phyloP scores from a whole-genome alignment of 805 yeast genomes.

The Wickerhamiella allomyrinae region DNA sequence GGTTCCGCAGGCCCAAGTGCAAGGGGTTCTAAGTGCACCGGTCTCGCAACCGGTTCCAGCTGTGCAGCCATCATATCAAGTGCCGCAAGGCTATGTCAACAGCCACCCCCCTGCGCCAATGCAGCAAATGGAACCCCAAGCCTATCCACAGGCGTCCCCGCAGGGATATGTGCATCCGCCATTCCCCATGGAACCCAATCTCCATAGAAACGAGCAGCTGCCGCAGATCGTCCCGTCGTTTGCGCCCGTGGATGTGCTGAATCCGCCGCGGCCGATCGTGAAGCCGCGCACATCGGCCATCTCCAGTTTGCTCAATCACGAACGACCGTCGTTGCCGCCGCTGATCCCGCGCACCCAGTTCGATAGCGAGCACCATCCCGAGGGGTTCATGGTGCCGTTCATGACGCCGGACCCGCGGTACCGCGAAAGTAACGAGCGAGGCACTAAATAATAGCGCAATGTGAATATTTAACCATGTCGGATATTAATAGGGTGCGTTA shows the following conservation, averaged over 20 bases:
- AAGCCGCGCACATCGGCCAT: conserved; percentile 7
- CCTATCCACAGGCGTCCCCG: no score
- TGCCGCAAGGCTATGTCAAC: no score
- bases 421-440: conserved; percentile 16
- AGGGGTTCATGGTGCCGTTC: conserved; percentile 2
- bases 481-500: no score
- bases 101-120: no score
- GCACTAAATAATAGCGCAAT: not conserved
- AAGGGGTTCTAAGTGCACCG: no score
- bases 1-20: no score
- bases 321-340: conserved; percentile 7
- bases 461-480: conserved; percentile 4
- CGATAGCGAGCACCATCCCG: conserved; percentile 6
- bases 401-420: conserved; percentile 6
- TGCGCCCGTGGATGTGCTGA: not conserved
- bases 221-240: not conserved
- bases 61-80: no score
- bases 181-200: not conserved
- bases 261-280: conserved; percentile 9
- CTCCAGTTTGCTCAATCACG: conserved; percentile 5
- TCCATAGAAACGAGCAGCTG: not conserved
- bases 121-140: no score
- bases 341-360: conserved; percentile 6
- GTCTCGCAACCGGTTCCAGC: no score
- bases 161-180: no score